These are phyloP conservation scores for Sanghuangporus sanghuang DNA, from an alignment of 1,284 basidiomycete species.

Conservation along the genomic window DNA sequence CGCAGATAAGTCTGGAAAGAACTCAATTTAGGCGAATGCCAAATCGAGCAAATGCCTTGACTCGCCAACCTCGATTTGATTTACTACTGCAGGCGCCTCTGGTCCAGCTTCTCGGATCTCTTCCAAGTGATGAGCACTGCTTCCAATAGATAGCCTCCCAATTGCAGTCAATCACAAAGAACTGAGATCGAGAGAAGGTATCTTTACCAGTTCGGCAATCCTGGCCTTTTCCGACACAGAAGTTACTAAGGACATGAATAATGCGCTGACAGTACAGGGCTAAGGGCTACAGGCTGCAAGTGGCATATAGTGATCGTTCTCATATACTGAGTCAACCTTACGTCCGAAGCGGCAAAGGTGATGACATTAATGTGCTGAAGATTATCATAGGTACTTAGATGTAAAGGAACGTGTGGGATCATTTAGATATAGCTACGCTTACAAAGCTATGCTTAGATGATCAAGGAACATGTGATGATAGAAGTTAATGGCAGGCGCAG, in stretches of 20 bases:
- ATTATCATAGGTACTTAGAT: neutral
- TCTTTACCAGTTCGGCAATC: constrained; percentile 51
- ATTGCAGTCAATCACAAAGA: neutral
- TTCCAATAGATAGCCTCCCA: constrained; percentile 16
- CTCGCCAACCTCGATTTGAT: constrained; percentile 39
- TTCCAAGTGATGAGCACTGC: constrained; percentile 46
- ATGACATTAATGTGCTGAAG: neutral
- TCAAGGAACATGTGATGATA: too few species aligned
- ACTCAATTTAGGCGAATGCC: neutral
- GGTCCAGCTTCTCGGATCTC: constrained; percentile 36
- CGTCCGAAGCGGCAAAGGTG: neutral
- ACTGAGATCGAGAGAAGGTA: neutral
- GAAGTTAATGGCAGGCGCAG: too few species aligned
- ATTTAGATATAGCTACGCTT: too few species aligned
- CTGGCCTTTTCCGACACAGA: constrained; percentile 36
- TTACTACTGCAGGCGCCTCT: constrained; percentile 39
- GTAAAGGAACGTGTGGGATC: neutral
- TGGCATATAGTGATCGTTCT: constrained; percentile 34
- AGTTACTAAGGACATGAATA: neutral
- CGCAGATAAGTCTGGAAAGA: constrained; percentile 31
- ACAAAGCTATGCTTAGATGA: too few species aligned
- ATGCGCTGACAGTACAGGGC: constrained; percentile 42
- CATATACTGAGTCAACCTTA: constrained; percentile 16
- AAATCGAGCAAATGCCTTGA: neutral
- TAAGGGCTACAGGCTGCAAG: constrained; percentile 28